phyloP scores from a whole-genome alignment of 169 alveolate species.

The Plasmodium sp. region DNA sequence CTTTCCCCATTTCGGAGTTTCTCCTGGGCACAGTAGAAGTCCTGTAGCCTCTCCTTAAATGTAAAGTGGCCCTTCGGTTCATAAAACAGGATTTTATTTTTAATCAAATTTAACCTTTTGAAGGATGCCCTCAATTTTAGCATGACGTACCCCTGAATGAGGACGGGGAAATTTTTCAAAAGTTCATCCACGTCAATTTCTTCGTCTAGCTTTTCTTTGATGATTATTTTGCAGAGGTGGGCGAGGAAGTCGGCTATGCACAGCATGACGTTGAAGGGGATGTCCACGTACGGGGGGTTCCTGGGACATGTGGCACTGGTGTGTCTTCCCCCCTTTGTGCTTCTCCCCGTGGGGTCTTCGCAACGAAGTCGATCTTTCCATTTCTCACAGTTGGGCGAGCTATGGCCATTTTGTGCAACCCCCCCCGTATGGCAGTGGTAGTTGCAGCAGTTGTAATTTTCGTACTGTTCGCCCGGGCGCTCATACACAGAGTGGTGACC shows the following conservation, averaged over 20 bases:
- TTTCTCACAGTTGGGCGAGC: neutral
- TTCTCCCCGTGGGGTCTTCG: neutral
- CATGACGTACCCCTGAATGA: slow-evolving; percentile 65
- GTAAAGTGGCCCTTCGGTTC: slow-evolving; percentile 11
- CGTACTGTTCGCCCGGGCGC: neutral
- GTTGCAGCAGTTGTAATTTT: no score
- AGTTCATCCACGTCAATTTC: slow-evolving; percentile 64
- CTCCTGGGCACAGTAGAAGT: slow-evolving; percentile 51
- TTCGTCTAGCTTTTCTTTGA: slow-evolving; percentile 22
- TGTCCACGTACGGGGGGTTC: slow-evolving; percentile 10
- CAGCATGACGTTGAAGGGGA: slow-evolving; percentile 30
- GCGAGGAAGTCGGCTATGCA: slow-evolving; percentile 59
- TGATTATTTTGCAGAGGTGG: slow-evolving; percentile 38
- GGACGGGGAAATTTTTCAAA: slow-evolving; percentile 31
- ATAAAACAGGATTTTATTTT: slow-evolving; percentile 56
- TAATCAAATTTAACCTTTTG: slow-evolving; percentile 60
- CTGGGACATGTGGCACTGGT: neutral
- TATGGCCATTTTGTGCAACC: neutral
- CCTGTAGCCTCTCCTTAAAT: slow-evolving; percentile 38
- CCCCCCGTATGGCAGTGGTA: neutral
- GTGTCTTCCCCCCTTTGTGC: neutral
- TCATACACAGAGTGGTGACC: slow-evolving; percentile 1
- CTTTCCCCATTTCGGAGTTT: neutral
- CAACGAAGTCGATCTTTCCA: neutral
- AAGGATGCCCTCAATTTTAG: slow-evolving; percentile 36